A percentile compares a stretch with the other conserved stretches of the same genome.
These are phyloP conservation scores for Alternaria metachromatica DNA, from an alignment of 2,329 filamentous ascomycete genomes.

Conservation along the genomic window DNA sequence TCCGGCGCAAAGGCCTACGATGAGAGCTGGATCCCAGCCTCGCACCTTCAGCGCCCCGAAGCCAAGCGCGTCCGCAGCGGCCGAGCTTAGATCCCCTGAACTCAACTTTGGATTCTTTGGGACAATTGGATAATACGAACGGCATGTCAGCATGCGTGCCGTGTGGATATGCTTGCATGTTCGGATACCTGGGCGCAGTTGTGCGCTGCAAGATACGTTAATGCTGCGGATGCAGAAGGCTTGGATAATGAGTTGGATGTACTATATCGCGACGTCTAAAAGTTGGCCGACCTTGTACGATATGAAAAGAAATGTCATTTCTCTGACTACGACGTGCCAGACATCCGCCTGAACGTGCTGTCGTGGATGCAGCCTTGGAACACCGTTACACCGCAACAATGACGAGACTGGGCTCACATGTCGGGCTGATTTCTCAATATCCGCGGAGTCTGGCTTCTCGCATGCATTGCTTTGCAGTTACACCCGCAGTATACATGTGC, in stretches of 20 bases:
- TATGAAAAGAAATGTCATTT: conserved; percentile 16
- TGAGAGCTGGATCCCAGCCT: conserved; percentile 90
- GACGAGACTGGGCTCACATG: background rate
- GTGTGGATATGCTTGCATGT: background rate
- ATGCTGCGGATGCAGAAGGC: background rate
- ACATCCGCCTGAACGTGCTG: background rate
- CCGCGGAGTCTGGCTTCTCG: background rate
- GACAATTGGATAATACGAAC: background rate
- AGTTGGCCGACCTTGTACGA: conserved; percentile 26
- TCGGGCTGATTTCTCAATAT: background rate
- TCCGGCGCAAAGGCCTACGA: conserved; percentile 80
- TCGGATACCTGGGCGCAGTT: background rate
- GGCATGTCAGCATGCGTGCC: background rate
- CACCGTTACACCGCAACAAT: background rate
- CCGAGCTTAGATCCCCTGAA: conserved; percentile 30
- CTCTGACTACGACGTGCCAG: background rate
- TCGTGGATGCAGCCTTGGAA: background rate
- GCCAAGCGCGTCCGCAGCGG: conserved; percentile 66
- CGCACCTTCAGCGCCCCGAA: conserved; percentile 86
- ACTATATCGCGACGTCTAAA: conserved; percentile 19
- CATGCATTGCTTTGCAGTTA: background rate
- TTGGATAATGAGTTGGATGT: conserved; percentile 17
- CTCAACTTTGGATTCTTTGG: background rate
- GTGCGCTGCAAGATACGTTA: background rate
- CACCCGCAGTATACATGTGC: background rate